A percentile compares a stretch with the other conserved stretches of the same genome.
phyloP scores from a whole-genome alignment of 1,284 basidiomycete species.

The Sparassis latifolia region DNA sequence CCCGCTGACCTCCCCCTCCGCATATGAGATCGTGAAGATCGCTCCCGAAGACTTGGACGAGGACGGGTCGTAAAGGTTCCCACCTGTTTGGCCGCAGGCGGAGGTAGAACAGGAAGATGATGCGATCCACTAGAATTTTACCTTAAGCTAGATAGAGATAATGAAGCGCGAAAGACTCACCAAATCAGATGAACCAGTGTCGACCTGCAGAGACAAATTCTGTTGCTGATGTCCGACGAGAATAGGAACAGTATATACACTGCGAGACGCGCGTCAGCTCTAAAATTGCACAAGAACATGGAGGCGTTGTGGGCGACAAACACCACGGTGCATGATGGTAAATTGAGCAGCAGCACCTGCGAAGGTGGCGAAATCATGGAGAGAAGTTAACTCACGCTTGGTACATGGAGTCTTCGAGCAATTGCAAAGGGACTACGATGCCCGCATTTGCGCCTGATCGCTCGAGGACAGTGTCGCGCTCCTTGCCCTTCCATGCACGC shows the following conservation, averaged over 20 bases:
- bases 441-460: slow-evolving; percentile 38
- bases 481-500: slow-evolving; percentile 15
- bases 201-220: slow-evolving; percentile 56
- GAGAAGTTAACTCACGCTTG: slow-evolving; percentile 41
- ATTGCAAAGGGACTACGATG: slow-evolving; percentile 43
- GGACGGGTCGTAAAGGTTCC: slow-evolving; percentile 22
- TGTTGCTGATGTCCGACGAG: slow-evolving; percentile 42
- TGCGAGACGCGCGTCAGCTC: slow-evolving; percentile 19
- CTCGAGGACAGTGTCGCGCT: slow-evolving; percentile 14
- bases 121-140: slow-evolving; percentile 49
- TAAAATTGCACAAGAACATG: background rate
- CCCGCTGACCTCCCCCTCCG: slow-evolving; percentile 49
- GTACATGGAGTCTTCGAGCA: slow-evolving; percentile 42
- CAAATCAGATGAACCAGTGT: slow-evolving; percentile 72
- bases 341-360: background rate
- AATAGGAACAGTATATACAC: slow-evolving; percentile 56
- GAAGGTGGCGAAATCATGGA: background rate
- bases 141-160: background rate
- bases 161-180: slow-evolving; percentile 29
- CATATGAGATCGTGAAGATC: slow-evolving; percentile 31
- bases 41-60: slow-evolving; percentile 23
- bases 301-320: background rate
- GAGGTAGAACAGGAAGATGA: slow-evolving; percentile 45
- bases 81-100: slow-evolving; percentile 33
- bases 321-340: background rate